Base-by-base conservation (phyloP, 306 rosid species). In the Biancaea sappan region DNA sequence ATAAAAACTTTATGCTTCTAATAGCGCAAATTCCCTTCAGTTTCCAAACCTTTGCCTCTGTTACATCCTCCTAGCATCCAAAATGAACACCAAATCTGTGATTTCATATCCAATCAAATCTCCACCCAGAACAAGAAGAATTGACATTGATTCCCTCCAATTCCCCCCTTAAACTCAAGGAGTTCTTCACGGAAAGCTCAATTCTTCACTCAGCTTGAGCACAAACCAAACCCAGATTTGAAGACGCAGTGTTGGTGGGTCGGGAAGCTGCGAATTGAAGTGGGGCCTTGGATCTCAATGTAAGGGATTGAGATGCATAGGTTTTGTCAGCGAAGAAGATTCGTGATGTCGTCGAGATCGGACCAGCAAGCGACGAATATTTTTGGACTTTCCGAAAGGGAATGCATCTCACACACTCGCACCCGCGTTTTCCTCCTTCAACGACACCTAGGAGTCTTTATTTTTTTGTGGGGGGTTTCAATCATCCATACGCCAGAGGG, bases 301-400 rank as follows among this genome's bases (percentile, higher is more conserved):
- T 34, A 66, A 22, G 34, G 51, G 63, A 37, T 37, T 2, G 31
- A 50, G 24, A 9, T 70, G 70, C 72, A 60, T 71, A 76, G 84
- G 74, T 70, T 65, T 77, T 73, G 21, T 77, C 80, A 64, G 68
- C 65, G 74, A 78, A 74, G 68, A 79, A 77, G 90, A 82, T 82
- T 78, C 90, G 82, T 72, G 50, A 52, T 71, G 81, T 85, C 66
- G 85, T 81, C 88, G 81, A 75, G 72, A 79, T 73, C 65, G 44
- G 62, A 69, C 51, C 58, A 67, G 68, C 44, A 72, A 82, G 70
- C 46, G 31, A 52, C 35, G 48, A 16, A 71, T 41, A n/a, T 59
- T 46, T 72, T 51, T 72, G 84, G 81, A 77, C 38, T 56, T 53
- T 75, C 21, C 21, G 28, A 73, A 78, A 18, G 44, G 69, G 37